Base-by-base conservation (phyloP, 345 rosid genomes). In the Tarenaya hassleriana region DNA sequence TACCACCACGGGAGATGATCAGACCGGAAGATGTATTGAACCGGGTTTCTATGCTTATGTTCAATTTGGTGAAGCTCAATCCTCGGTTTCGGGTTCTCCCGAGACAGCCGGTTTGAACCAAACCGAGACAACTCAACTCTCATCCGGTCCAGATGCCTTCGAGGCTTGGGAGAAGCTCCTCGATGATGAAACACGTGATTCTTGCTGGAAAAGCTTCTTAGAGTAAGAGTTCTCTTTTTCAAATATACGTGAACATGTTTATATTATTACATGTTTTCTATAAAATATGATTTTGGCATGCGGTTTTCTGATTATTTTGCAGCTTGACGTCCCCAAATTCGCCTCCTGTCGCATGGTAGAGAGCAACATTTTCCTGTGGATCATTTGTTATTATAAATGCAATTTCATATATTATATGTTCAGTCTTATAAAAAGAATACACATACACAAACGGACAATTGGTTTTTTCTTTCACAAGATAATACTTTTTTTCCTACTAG, bases 141-240 rank as follows among this genome's bases (percentile, higher is more conserved):
- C 61, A 16, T 49, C 70, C 10, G 39, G 48, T 49, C 62, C 58
- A 10, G 44, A 55, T 13, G 33, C 53, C 41, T 71, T 72, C 49
- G 88, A 79, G 38, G 79, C 67, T 32, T 79, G 73, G 86, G 84
- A 79, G 50, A 86, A 71, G 41, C 66, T 80, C 44, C 75, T 76
- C 61, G 82, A 81, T 31, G 86, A 81, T 47, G 84, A 79, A 63
- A 47, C 68, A 39, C 56, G 52, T 47, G 82, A 68, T 48, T 76
- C 82, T 63, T 80, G 64, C 75, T 83, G 90, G 92, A 71, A 74
- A 67, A 80, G 77, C 40, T 62, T 86, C 67, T 72, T 86, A 42
- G 74, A 81, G 71, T 77, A 79, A 50, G 73, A 34, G 16, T 58
- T 47, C 32, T 5, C 14, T 1, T 7, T 34, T 34, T 55, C 29